A percentile compares a stretch with the other conserved stretches of the same genome.
phyloP scores from a whole-genome alignment of 768 basidiomycete species.

The Lyophyllum atratum region DNA sequence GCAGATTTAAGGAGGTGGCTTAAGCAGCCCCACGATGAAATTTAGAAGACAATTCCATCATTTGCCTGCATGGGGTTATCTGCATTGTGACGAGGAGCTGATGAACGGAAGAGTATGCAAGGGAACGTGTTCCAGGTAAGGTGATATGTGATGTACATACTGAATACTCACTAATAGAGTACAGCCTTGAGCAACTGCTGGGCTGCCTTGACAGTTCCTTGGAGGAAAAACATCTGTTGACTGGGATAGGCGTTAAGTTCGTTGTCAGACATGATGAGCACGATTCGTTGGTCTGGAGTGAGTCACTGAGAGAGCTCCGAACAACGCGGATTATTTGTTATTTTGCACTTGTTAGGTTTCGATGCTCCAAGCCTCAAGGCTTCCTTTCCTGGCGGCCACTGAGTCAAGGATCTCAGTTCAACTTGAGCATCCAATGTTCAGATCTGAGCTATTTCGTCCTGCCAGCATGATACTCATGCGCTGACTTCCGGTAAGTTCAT shows the following conservation, averaged over 20 bases:
- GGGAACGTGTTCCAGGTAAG: neutral
- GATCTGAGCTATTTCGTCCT: too few relatives aligned
- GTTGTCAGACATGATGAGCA: neutral
- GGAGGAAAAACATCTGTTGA: neutral
- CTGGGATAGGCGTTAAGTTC: neutral
- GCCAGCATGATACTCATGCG: too few relatives aligned
- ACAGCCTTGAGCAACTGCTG: neutral
- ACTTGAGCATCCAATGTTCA: too few relatives aligned
- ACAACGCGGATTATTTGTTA: neutral
- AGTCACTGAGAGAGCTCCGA: neutral
- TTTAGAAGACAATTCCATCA: neutral
- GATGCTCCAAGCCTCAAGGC: too few relatives aligned
- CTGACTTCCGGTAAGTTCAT: too few relatives aligned
- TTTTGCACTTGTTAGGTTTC: neutral
- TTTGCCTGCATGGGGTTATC: neutral
- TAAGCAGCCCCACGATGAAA: neutral
- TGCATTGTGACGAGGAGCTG: neutral
- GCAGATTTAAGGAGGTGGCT: neutral
- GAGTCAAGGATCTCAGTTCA: too few relatives aligned
- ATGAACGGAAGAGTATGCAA: neutral
- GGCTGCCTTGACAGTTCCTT: neutral
- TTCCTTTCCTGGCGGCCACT: too few relatives aligned
- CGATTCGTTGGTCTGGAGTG: neutral
- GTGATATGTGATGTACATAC: neutral
- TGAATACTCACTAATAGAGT: neutral